Evolutionary conservation across 768 basidiomycete species (phyloP), one percentile per base, ranked within the genome.

Genomic region (Mycena latifolia): DNA sequence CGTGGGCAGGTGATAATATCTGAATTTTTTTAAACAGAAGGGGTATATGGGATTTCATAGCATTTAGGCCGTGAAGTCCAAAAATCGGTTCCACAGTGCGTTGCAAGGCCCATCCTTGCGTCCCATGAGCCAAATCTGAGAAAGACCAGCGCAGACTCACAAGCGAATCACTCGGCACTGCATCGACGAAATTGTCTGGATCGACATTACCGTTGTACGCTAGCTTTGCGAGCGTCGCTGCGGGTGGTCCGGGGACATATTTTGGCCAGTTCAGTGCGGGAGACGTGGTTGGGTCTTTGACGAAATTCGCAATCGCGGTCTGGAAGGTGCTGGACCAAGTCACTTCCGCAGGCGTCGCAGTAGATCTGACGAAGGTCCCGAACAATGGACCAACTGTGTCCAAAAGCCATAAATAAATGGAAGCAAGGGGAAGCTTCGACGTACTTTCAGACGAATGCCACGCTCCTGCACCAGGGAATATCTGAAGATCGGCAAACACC

Each of bases 361-460:
- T 74, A 5, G 65, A 55, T 10, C 27, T 43, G 61, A 68, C 71
- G 67, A 66, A 73, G 0, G 74, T 75, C 17, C 74, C 75, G 41
- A 76, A 76, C 8, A 76, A 37, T 10, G 51, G 50, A 17, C 69
- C 69, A 10, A 55, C 35, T 28, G 71, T 65, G 28, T 15, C 9
- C 17, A 20, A 3, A n/a, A 2, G 15, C 24, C n/a, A n/a, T 10
- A 3, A 37, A 14, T 3, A 29, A 41, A 50, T 29, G 46, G 22
- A n/a, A 41, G 12, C 3, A 37, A 50, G 15, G 24, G 6, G 22
- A 31, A 4, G 0, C 15, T 37, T n/a, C n/a, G n/a, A 63, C 66
- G 3, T 14, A 73, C 72, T 33, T 57, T 73, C 72, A 15, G 72
- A 63, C 0, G 71, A 68, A 66, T 73, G 72, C 71, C 71, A 73